These are phyloP conservation scores for Chlorokybus atmophyticus DNA, from an alignment of 139 green algal species.

Conservation along the genomic window DNA sequence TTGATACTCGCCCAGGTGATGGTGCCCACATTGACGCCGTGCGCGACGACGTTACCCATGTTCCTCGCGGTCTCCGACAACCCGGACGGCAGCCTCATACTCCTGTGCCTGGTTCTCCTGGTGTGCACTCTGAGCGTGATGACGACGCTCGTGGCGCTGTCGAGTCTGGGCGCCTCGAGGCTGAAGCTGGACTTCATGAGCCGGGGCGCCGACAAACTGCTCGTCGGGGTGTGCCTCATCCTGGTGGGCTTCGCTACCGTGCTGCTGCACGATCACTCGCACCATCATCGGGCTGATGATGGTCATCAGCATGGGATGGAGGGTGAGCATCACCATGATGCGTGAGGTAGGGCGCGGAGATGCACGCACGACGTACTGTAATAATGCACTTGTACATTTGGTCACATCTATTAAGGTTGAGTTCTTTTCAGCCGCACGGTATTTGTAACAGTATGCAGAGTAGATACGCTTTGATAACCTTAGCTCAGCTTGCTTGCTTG, in stretches of 20 bases:
- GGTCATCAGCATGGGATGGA: too few relatives aligned
- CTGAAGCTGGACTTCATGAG: conserved; percentile 19
- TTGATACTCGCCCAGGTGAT: conserved; percentile 15
- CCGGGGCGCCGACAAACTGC: conserved; percentile 19
- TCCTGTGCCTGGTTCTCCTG: conserved; percentile 9
- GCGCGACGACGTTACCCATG: conserved; percentile 19
- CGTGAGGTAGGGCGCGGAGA: too few relatives aligned
- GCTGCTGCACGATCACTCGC: conserved; percentile 11
- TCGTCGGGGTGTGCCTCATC: conserved; percentile 10
- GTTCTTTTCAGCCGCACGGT: too few relatives aligned
- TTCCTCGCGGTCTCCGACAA: conserved; percentile 18
- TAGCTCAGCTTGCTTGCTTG: too few relatives aligned
- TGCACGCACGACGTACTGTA: too few relatives aligned
- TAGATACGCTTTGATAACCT: too few relatives aligned
- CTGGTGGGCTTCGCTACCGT: conserved; percentile 18
- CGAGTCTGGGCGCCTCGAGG: conserved; percentile 6
- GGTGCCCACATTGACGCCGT: conserved; percentile 17
- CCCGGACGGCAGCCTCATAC: not conserved
- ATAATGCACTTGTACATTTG: too few relatives aligned
- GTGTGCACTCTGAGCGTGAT: conserved; percentile 15
- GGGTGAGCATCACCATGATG: too few relatives aligned
- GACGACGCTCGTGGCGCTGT: conserved; percentile 11
- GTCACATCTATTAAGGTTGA: too few relatives aligned
- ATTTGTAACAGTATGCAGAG: too few relatives aligned
- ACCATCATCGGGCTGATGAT: conserved; percentile 1